Conservation (phyloP, 2,329 filamentous ascomycete species). For the Fonsecaea pedrosoi region DNA sequence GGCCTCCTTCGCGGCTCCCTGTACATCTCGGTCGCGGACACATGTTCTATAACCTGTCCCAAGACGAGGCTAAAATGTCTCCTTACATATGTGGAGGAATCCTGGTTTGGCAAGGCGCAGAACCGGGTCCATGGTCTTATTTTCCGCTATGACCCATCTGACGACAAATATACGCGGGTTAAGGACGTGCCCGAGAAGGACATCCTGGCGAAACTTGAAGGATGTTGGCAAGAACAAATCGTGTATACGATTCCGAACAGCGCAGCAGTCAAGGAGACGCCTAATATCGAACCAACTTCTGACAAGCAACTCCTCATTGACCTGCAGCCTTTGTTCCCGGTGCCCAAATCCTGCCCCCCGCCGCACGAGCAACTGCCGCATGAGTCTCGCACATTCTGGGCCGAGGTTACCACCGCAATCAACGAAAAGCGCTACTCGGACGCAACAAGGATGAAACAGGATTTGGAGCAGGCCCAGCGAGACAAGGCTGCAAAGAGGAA, state of each 20-base stretch:
- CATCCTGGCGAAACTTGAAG: slow-evolving; percentile 79
- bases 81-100: slow-evolving; percentile 89
- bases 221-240: slow-evolving; percentile 80
- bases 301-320: slow-evolving; percentile 80
- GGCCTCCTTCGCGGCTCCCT: slow-evolving; percentile 87
- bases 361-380: slow-evolving; percentile 80
- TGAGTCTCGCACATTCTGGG: slow-evolving; percentile 89
- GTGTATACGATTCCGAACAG: slow-evolving; percentile 59
- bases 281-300: slow-evolving; percentile 60
- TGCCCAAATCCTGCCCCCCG: slow-evolving; percentile 80
- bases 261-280: slow-evolving; percentile 28
- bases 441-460: slow-evolving; percentile 85
- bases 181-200: slow-evolving; percentile 87
- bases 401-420: slow-evolving; percentile 85
- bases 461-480: slow-evolving; percentile 88
- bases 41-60: slow-evolving; percentile 86
- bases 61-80: slow-evolving; percentile 91
- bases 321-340: slow-evolving; percentile 79
- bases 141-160: slow-evolving; percentile 87
- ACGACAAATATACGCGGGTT: slow-evolving; percentile 78
- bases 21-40: slow-evolving; percentile 87
- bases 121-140: slow-evolving; percentile 91
- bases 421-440: slow-evolving; percentile 78
- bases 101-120: slow-evolving; percentile 89
- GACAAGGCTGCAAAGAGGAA: slow-evolving; percentile 83